Percentiles rank a stretch among this genome's conserved stretches.
These are phyloP conservation scores for Brassica napus DNA, from an alignment of 345 rosid species.

Conservation along the genomic window Da-Ae NC_063434.1:15719001-15719500, in stretches of 20 bases:
- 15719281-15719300: neutral
- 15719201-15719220: neutral
- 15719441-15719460: neutral
- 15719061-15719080: neutral
- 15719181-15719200: no score
- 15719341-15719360: neutral
- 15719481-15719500: neutral
- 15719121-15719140: no score
- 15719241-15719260: neutral
- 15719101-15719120: neutral
- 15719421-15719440: neutral
- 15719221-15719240: neutral
- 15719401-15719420: neutral
- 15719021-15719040: neutral
- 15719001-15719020: no score
- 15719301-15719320: neutral
- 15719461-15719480: neutral
- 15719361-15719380: neutral
- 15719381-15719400: neutral
- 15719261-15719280: neutral
- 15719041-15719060: neutral
- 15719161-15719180: neutral
- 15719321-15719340: neutral
- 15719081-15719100: neutral
- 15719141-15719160: neutral